Evolutionary conservation across 2,329 filamentous ascomycete genomes (phyloP).

Genomic region (Fusarium verticillioides): DNA sequence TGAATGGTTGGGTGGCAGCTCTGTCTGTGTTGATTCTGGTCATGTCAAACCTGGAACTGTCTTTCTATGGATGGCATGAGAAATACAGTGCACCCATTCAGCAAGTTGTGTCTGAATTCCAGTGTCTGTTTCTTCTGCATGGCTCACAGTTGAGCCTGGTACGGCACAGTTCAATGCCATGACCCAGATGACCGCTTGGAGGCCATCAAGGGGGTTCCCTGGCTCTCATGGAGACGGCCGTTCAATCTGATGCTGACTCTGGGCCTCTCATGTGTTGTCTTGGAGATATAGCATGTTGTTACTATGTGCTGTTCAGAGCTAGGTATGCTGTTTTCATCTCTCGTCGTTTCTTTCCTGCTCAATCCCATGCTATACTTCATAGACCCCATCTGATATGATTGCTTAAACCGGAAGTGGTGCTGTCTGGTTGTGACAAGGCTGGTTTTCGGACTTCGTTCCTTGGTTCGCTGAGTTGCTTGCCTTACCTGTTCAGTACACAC

Average conservation of each 20-base stretch:
- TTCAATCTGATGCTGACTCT: slow-evolving; percentile 24
- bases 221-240: slow-evolving; percentile 14
- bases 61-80: slow-evolving; percentile 25
- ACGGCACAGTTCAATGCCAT: slow-evolving; percentile 3
- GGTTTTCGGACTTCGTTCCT: slow-evolving; percentile 2
- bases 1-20: neutral
- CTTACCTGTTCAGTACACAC: slow-evolving; percentile 12
- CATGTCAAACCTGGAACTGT: slow-evolving; percentile 31
- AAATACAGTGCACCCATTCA: neutral
- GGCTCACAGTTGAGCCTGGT: slow-evolving; percentile 14
- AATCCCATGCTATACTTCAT: slow-evolving; percentile 3
- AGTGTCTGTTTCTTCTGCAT: slow-evolving; percentile 1
- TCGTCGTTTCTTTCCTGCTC: slow-evolving; percentile 16
- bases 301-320: slow-evolving; percentile 16
- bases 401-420: slow-evolving; percentile 18
- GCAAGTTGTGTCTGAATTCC: neutral
- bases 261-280: slow-evolving; percentile 30
- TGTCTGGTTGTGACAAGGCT: slow-evolving; percentile 19
- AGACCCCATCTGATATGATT: slow-evolving; percentile 10
- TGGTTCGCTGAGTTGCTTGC: slow-evolving; percentile 12
- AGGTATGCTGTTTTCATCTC: slow-evolving; percentile 23
- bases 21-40: slow-evolving; percentile 24
- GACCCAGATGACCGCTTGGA: slow-evolving; percentile 14
- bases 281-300: slow-evolving; percentile 26
- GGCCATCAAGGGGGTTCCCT: slow-evolving; percentile 24